These are phyloP conservation scores for Phyllachora maydis DNA, from an alignment of 2,329 filamentous ascomycete genomes.

Conservation along the genomic window DNA sequence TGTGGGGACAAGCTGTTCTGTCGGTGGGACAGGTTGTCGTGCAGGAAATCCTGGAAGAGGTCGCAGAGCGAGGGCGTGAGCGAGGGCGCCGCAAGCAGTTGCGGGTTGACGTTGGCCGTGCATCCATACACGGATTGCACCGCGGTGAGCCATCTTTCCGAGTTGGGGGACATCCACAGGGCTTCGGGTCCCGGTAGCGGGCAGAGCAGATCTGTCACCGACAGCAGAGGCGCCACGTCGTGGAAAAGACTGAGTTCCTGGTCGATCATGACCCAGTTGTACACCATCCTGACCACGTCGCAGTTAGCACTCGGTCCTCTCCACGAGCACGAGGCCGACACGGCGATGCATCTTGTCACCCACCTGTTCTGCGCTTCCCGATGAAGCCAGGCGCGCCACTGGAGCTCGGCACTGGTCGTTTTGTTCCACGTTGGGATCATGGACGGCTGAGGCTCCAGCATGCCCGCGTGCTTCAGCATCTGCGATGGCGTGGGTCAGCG, in stretches of 20 bases:
- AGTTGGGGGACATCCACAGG: slow-evolving; percentile 39
- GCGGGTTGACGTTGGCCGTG: slow-evolving; percentile 24
- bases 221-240: slow-evolving; percentile 39
- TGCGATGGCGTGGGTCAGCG: too few species aligned
- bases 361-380: slow-evolving; percentile 42
- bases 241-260: slow-evolving; percentile 50
- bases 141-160: slow-evolving; percentile 35
- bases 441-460: slow-evolving; percentile 31
- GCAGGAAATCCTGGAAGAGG: slow-evolving; percentile 46
- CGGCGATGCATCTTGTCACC: slow-evolving; percentile 6
- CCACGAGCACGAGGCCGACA: too few species aligned
- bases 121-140: slow-evolving; percentile 38
- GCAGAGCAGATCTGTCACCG: slow-evolving; percentile 41
- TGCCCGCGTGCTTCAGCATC: slow-evolving; percentile 52
- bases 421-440: slow-evolving; percentile 21
- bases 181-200: slow-evolving; percentile 40
- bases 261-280: slow-evolving; percentile 57
- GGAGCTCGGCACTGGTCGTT: slow-evolving; percentile 21
- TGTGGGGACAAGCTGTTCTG: slow-evolving; percentile 22
- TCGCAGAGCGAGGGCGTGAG: slow-evolving; percentile 38
- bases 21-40: slow-evolving; percentile 34
- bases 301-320: too few species aligned
- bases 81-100: slow-evolving; percentile 25
- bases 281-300: slow-evolving; percentile 51
- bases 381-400: slow-evolving; percentile 44